Percentiles rank a stretch among this genome's conserved stretches.
These are phyloP conservation scores for Plantago major DNA, from an alignment of 257 asterid genomes.

Conservation along the genomic window DNA sequence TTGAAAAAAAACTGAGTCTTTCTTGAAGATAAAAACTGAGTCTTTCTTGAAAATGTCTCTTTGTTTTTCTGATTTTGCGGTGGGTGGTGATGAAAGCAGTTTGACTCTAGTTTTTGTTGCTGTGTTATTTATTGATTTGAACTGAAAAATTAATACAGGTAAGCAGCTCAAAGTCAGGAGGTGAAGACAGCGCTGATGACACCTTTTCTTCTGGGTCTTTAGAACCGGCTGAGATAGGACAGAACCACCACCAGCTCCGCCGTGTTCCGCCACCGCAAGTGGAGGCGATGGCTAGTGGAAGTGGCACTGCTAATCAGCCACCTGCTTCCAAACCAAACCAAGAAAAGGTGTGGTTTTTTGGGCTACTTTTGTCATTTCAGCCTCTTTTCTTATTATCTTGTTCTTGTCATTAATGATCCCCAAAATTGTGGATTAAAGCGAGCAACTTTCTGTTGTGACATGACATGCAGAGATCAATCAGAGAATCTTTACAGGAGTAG, in stretches of 20 bases:
- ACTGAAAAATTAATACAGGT: slow-evolving; percentile 28
- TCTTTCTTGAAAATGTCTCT: neutral
- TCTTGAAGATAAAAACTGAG: neutral
- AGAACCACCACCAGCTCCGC: too few species aligned
- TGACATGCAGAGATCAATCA: slow-evolving; percentile 25
- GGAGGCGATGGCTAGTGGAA: slow-evolving; percentile 39
- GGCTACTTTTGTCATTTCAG: neutral
- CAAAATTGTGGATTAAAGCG: slow-evolving; percentile 31
- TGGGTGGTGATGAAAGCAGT: slow-evolving; percentile 25
- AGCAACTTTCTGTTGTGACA: slow-evolving; percentile 36
- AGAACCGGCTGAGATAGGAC: too few species aligned
- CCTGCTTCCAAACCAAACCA: slow-evolving; percentile 36
- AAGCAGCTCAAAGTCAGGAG: slow-evolving; percentile 83
- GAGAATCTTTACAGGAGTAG: slow-evolving; percentile 42
- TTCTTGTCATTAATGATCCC: slow-evolving; percentile 18
- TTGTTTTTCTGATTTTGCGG: slow-evolving; percentile 13
- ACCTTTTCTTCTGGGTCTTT: slow-evolving; percentile 41
- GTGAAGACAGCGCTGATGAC: slow-evolving; percentile 57
- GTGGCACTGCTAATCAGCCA: slow-evolving; percentile 25
- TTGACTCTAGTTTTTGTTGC: slow-evolving; percentile 26
- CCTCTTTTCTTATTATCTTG: slow-evolving; percentile 1
- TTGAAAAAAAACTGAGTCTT: neutral
- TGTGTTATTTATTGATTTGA: slow-evolving; percentile 16
- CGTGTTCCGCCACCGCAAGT: slow-evolving; percentile 4
- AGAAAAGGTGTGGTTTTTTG: slow-evolving; percentile 47